Conservation (phyloP, 257 asterid genomes). For the Pogostemon cablin region DNA sequence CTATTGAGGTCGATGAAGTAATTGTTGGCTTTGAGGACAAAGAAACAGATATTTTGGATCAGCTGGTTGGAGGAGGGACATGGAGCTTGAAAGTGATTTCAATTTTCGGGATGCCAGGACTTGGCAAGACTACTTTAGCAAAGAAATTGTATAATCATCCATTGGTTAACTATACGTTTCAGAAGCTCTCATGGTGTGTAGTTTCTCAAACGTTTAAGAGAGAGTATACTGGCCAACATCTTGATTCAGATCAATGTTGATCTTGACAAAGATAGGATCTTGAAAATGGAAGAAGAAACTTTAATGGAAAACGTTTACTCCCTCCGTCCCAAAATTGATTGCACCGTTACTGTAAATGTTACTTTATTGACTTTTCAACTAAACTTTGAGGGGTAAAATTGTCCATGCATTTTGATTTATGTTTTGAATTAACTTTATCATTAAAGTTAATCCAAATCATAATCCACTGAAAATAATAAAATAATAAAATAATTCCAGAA, state of each 20-base stretch:
- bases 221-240: slow-evolving; percentile 30
- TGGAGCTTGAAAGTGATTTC: slow-evolving; percentile 19
- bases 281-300: too few relatives aligned
- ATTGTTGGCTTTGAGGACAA: slow-evolving; percentile 32
- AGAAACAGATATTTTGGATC: neutral
- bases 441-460: too few relatives aligned
- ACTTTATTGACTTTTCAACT: too few relatives aligned
- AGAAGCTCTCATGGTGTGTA: slow-evolving; percentile 33
- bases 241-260: neutral
- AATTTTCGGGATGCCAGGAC: slow-evolving; percentile 46
- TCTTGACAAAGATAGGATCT: too few relatives aligned
- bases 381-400: too few relatives aligned
- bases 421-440: too few relatives aligned
- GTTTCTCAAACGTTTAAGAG: slow-evolving; percentile 35
- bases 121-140: slow-evolving; percentile 38
- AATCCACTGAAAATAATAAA: too few relatives aligned
- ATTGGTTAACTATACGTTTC: slow-evolving; percentile 20
- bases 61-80: neutral
- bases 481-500: too few relatives aligned
- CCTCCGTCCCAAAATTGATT: too few relatives aligned
- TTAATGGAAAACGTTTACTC: too few relatives aligned
- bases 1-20: neutral
- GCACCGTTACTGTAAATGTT: too few relatives aligned
- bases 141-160: slow-evolving; percentile 32
- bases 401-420: too few relatives aligned